These are phyloP conservation scores for Paraleonurus japonicus DNA, from an alignment of 257 asterid species.

Conservation along the genomic window DNA sequence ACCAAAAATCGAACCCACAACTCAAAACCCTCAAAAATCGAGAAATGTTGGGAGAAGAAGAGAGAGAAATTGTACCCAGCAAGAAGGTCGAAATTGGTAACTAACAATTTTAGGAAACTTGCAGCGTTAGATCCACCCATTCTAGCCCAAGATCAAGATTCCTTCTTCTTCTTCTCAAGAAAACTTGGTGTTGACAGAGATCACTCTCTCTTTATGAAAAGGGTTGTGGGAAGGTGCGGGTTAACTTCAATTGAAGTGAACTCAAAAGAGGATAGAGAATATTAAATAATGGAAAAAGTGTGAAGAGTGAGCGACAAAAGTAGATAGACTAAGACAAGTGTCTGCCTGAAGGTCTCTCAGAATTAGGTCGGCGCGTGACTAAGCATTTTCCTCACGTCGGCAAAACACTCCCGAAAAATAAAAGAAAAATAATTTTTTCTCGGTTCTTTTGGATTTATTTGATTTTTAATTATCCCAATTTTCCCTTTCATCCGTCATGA, in stretches of 20 bases:
- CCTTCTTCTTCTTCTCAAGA: background rate
- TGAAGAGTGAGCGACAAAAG: conserved; percentile 17
- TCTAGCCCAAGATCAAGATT: background rate
- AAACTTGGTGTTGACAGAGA: background rate
- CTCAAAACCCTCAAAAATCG: background rate
- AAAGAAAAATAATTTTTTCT: too few species aligned
- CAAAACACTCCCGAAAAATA: background rate
- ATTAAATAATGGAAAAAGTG: background rate
- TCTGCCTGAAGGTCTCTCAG: background rate
- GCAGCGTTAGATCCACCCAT: conserved; percentile 86
- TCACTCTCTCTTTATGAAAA: background rate
- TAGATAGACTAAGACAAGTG: conserved; percentile 18
- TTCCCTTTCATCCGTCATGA: too few species aligned
- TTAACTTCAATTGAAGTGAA: background rate
- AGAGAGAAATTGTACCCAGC: conserved; percentile 54
- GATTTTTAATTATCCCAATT: too few species aligned
- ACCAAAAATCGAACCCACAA: background rate
- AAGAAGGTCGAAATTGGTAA: conserved; percentile 64
- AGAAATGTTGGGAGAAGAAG: background rate
- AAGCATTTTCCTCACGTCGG: conserved; percentile 4
- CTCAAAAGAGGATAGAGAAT: background rate
- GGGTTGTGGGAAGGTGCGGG: background rate
- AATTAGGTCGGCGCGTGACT: background rate
- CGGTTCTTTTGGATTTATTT: too few species aligned
- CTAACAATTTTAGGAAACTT: conserved; percentile 59